Evolutionary conservation across 2,329 filamentous ascomycete species (phyloP).

Genomic region (Botrytis tulipae): DNA sequence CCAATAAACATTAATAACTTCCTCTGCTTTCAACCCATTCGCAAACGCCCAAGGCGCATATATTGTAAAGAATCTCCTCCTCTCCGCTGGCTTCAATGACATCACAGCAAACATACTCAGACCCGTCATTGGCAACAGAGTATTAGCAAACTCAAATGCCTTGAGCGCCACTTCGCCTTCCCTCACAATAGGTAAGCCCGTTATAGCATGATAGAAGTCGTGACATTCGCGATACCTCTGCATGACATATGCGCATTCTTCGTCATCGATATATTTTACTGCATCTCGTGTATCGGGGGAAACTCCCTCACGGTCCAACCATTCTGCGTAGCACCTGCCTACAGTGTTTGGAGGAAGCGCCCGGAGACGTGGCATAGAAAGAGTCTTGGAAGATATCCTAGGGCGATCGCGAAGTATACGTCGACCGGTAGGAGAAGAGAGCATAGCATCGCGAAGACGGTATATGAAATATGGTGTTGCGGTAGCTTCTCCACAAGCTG

Average conservation of each 20-base stretch:
- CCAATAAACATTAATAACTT: conserved; percentile 97
- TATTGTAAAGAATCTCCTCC: conserved; percentile 65
- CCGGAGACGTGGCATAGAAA: conserved; percentile 67
- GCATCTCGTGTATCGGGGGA: conserved; percentile 80
- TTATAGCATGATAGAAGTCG: conserved; percentile 96
- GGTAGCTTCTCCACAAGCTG: conserved; percentile 89
- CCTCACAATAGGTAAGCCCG: conserved; percentile 83
- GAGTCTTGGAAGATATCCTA: conserved; percentile 72
- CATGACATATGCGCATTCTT: conserved; percentile 97
- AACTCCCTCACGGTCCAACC: conserved; percentile 93
- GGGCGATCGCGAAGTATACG: conserved; percentile 89
- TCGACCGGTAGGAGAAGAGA: conserved; percentile 76
- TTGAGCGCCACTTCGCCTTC: conserved; percentile 98
- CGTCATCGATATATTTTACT: conserved; percentile 90
- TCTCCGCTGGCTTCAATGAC: conserved; percentile 61
- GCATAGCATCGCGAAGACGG: conserved; percentile 89
- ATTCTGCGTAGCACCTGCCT: conserved; percentile 77
- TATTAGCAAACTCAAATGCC: conserved; percentile 96
- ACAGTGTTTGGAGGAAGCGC: conserved; percentile 69
- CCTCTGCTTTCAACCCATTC: conserved; percentile 73
- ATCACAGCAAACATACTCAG: conserved; percentile 73
- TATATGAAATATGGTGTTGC: conserved; percentile 94
- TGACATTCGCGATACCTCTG: conserved; percentile 96
- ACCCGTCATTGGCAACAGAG: conserved; percentile 90
- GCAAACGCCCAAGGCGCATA: conserved; percentile 89